Evolutionary conservation across 31 red algal genomes (phyloP).

Genomic region (Porphyra umbilicalis): DNA sequence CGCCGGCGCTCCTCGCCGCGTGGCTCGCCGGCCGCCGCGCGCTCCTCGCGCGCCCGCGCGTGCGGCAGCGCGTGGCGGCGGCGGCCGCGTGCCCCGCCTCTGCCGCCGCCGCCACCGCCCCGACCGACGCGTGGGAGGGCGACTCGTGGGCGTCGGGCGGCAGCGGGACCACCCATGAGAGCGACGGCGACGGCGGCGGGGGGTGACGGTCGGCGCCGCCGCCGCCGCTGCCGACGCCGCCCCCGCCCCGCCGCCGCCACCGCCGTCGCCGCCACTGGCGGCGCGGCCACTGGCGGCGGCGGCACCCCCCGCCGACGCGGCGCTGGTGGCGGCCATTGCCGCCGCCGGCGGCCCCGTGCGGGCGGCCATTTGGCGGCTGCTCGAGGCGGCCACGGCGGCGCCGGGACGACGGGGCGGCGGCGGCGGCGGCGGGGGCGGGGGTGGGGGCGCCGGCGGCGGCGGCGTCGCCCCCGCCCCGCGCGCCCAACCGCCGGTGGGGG

Average conservation of each 20-base stretch:
- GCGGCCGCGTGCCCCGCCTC: neutral
- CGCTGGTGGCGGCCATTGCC: neutral
- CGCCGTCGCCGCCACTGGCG: too few relatives aligned
- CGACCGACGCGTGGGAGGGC: neutral
- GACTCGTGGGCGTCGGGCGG: neutral
- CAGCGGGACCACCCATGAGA: neutral
- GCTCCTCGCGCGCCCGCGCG: neutral
- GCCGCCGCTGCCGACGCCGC: neutral
- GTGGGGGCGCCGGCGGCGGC: too few relatives aligned
- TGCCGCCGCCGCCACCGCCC: neutral
- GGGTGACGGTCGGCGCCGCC: neutral
- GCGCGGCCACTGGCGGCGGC: neutral
- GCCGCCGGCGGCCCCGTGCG: neutral
- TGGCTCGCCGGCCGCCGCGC: neutral
- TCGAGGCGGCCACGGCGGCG: too few relatives aligned
- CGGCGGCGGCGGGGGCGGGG: too few relatives aligned
- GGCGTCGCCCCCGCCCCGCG: too few relatives aligned
- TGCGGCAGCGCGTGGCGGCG: neutral
- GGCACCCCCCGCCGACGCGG: neutral
- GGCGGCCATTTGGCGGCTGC: neutral
- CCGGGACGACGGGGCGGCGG: neutral
- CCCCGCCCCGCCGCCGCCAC: too few relatives aligned
- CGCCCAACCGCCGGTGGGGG: too few relatives aligned
- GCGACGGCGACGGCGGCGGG: neutral
- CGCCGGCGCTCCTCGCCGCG: neutral